These are phyloP conservation scores for Pestalotiopsis fici DNA, from an alignment of 2,329 filamentous ascomycete genomes.

Conservation along the genomic window DNA sequence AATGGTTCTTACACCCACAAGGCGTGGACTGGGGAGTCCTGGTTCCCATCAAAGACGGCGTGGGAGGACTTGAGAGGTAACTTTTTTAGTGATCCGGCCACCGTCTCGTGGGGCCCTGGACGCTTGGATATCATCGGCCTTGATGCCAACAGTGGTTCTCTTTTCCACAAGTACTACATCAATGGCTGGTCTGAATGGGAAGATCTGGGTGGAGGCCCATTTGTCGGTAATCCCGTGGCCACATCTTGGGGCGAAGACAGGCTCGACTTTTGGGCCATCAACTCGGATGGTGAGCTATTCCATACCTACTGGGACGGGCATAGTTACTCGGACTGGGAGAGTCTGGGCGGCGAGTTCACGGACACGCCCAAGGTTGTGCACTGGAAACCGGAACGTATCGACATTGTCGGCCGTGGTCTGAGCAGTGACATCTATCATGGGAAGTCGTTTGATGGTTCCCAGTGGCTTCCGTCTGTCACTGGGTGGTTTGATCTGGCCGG, in stretches of 20 bases:
- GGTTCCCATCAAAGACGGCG: constrained; percentile 1
- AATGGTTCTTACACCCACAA: constrained; percentile 19
- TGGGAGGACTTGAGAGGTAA: constrained; percentile 20
- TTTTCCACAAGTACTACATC: constrained; percentile 17
- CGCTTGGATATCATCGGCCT: constrained; percentile 18
- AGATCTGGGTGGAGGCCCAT: constrained; percentile 17
- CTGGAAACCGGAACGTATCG: constrained; percentile 14
- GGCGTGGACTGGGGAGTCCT: constrained; percentile 18
- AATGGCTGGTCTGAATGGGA: constrained; percentile 19
- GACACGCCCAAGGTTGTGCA: constrained; percentile 19
- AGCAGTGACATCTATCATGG: constrained; percentile 13
- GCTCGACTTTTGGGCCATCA: constrained; percentile 20
- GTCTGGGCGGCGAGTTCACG: constrained; percentile 19
- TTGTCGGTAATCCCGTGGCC: constrained; percentile 15
- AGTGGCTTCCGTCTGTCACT: constrained; percentile 16
- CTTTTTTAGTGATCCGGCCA: constrained; percentile 11
- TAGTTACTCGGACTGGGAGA: constrained; percentile 17
- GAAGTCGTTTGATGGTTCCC: constrained; percentile 17
- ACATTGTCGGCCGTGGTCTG: constrained; percentile 18
- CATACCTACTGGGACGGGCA: constrained; percentile 20
- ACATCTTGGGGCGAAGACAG: constrained; percentile 18
- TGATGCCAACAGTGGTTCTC: constrained; percentile 11
- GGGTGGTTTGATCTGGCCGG: constrained; percentile 17
- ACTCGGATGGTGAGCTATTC: constrained; percentile 11
- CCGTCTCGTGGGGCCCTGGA: constrained; percentile 16